These are phyloP conservation scores for Coelastrella sp. DNA, from an alignment of 139 green algal genomes.

Conservation along the genomic window DNA sequence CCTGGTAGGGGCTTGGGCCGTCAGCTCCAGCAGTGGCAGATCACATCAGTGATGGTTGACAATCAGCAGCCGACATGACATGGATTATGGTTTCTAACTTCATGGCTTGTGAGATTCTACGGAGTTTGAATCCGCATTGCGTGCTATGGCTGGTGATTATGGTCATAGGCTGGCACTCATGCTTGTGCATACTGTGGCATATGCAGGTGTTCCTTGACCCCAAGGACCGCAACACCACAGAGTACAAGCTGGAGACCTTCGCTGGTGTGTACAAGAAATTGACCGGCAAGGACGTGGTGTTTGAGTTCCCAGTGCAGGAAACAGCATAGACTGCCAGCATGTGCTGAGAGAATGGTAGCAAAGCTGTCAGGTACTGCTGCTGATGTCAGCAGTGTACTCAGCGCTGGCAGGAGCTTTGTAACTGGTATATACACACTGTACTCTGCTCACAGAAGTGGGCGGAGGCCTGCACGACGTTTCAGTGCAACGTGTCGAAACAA, in stretches of 20 bases:
- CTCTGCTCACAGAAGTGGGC: too few relatives aligned
- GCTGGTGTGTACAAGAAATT: slow-evolving; percentile 98
- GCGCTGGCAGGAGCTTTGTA: background rate
- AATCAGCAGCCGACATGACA: too few relatives aligned
- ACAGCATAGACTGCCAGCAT: slow-evolving; percentile 37
- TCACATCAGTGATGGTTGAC: too few relatives aligned
- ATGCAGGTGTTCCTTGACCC: slow-evolving; percentile 85
- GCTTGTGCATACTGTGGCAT: background rate
- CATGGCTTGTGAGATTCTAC: too few relatives aligned
- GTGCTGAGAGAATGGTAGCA: background rate
- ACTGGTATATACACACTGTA: background rate
- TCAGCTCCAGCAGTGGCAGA: too few relatives aligned
- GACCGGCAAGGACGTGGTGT: slow-evolving; percentile 94
- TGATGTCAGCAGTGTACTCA: background rate
- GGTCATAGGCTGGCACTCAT: background rate
- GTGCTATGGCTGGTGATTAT: too few relatives aligned
- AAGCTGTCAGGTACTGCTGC: background rate
- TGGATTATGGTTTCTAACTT: too few relatives aligned
- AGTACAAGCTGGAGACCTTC: slow-evolving; percentile 99
- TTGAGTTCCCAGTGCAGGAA: slow-evolving; percentile 89
- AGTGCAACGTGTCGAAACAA: too few relatives aligned
- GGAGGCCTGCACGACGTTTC: too few relatives aligned
- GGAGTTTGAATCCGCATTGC: too few relatives aligned
- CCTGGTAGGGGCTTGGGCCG: too few relatives aligned
- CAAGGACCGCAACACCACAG: slow-evolving; percentile 98